Conservation (phyloP, 768 basidiomycete species). For the Crepidotus variabilis region DNA sequence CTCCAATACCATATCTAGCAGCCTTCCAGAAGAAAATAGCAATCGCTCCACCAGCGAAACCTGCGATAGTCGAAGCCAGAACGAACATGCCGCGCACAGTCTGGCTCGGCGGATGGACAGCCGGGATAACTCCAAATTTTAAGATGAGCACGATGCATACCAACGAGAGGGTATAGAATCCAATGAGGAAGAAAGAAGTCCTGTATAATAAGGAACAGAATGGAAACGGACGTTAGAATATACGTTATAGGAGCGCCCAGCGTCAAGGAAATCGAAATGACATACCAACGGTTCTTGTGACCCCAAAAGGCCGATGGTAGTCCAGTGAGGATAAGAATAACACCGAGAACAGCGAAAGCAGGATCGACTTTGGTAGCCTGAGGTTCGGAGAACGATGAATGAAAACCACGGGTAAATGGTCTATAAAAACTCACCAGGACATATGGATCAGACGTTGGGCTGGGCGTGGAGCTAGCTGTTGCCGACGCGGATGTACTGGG, state of each 20-base stretch:
- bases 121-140: slow-evolving; percentile 82
- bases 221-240: slow-evolving; percentile 11
- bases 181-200: slow-evolving; percentile 92
- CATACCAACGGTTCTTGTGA: slow-evolving; percentile 92
- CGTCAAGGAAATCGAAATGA: no score
- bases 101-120: slow-evolving; percentile 73
- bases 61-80: slow-evolving; percentile 74
- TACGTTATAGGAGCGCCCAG: slow-evolving; percentile 11
- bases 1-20: slow-evolving; percentile 78
- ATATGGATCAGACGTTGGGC: slow-evolving; percentile 40
- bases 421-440: slow-evolving; percentile 30
- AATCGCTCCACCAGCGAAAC: slow-evolving; percentile 78
- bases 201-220: slow-evolving; percentile 31
- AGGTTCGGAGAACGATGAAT: slow-evolving; percentile 21
- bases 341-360: slow-evolving; percentile 87
- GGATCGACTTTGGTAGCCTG: slow-evolving; percentile 74
- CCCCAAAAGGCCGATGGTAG: slow-evolving; percentile 89
- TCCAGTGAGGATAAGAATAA: slow-evolving; percentile 84
- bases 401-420: neutral
- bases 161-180: slow-evolving; percentile 85
- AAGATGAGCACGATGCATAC: slow-evolving; percentile 85
- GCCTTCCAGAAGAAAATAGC: slow-evolving; percentile 93
- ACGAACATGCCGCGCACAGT: slow-evolving; percentile 90
- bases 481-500: slow-evolving; percentile 39
- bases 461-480: slow-evolving; percentile 35